These are phyloP conservation scores for Hypoxylon intermedium DNA, from an alignment of 495 filamentous ascomycete genomes.

Conservation along the genomic window DNA sequence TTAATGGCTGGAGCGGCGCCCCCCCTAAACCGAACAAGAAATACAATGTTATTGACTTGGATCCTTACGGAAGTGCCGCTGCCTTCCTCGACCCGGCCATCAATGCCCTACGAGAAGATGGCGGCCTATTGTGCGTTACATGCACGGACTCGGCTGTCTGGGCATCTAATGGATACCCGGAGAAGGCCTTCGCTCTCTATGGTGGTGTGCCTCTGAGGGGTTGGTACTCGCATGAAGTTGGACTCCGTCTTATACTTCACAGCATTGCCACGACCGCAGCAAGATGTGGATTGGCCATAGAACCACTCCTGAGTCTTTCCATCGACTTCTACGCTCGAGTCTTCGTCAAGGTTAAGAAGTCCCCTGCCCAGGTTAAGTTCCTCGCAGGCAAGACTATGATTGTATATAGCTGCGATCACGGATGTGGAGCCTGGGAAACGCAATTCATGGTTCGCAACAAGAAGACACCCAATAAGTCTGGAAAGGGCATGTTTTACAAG, in stretches of 20 bases:
- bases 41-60: constrained; percentile 95
- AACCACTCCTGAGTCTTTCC: constrained; percentile 88
- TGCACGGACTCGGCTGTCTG: constrained; percentile 95
- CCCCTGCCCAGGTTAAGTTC: constrained; percentile 85
- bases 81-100: constrained; percentile 91
- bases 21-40: constrained; percentile 48
- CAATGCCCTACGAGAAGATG: constrained; percentile 78
- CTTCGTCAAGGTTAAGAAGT: constrained; percentile 82
- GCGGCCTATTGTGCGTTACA: constrained; percentile 90
- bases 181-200: constrained; percentile 91
- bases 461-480: constrained; percentile 68
- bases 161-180: constrained; percentile 89
- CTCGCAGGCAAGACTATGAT: constrained; percentile 89
- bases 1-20: constrained; percentile 32
- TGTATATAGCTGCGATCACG: constrained; percentile 86
- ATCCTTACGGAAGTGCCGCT: constrained; percentile 91
- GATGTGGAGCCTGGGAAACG: constrained; percentile 86
- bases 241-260: constrained; percentile 84
- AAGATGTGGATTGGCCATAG: constrained; percentile 87
- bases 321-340: constrained; percentile 95
- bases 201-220: constrained; percentile 88
- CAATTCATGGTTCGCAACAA: constrained; percentile 76
- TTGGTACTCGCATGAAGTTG: constrained; percentile 83
- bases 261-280: constrained; percentile 78
- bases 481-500: constrained; percentile 72